These are phyloP conservation scores for Porodaedalea pini DNA, from an alignment of 1,284 basidiomycete genomes.

Conservation along the genomic window DNA sequence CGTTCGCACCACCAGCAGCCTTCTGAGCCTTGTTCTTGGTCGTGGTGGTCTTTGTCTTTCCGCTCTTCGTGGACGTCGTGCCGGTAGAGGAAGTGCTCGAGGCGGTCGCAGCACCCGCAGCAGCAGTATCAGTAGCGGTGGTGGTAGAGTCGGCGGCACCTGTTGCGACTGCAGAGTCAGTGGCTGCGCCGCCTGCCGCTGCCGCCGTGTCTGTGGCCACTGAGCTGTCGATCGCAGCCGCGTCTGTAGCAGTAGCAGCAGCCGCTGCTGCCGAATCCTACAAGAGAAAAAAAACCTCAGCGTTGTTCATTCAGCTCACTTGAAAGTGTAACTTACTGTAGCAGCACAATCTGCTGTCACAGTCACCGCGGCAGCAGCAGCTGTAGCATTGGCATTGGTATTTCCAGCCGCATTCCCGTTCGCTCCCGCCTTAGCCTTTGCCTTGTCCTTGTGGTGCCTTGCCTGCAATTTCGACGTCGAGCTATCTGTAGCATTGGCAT, in stretches of 20 bases:
- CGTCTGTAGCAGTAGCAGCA: not conserved
- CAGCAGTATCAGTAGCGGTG: not conserved
- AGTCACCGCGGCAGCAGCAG: not conserved
- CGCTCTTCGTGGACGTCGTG: too few species aligned
- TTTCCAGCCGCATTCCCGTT: not conserved
- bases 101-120: not conserved
- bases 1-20: not conserved
- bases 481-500: not conserved
- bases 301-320: not conserved
- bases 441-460: not conserved
- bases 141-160: not conserved
- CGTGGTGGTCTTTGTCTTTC: not conserved
- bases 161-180: not conserved
- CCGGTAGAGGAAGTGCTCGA: not conserved
- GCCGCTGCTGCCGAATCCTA: not conserved
- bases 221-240: not conserved
- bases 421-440: not conserved
- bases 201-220: not conserved
- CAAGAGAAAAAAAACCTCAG: not conserved
- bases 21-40: slow-evolving; percentile 1
- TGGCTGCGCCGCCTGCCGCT: not conserved
- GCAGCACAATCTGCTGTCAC: not conserved
- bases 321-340: too few species aligned
- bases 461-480: not conserved
- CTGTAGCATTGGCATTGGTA: not conserved